Base-by-base conservation (phyloP, 345 rosid genomes). In the Erodium maritimum region DNA sequence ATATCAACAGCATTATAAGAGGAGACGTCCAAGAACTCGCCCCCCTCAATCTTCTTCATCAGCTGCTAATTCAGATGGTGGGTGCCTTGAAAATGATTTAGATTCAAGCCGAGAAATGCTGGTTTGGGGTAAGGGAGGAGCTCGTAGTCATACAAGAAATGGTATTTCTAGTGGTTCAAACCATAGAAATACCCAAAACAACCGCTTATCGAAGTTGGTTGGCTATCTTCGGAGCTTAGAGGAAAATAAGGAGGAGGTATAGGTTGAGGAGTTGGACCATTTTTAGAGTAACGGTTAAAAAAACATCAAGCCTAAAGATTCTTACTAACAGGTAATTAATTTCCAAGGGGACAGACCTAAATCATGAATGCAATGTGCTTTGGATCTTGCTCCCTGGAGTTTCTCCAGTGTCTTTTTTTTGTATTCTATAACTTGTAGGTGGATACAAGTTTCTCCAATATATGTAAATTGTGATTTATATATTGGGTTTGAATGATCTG, bases 111-210 rank as follows among this genome's bases (percentile, higher is more conserved):
- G 71, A 64, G 94, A 83, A 51, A 73, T 71, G 78, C 87, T 85
- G 80, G 88, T 82, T 52, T 91, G 97, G 97, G 97, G 97, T 50
- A 77, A 80, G 80, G 97, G 96, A 48, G 96, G 96, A 51, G 64
- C 82, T 57, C 78, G 97, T 65, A 91, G 97, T 79, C 78, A 80
- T 69, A 80, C 90, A 13, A 76, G 97, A 51, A 91, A 91, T 66
- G 48, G 48, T 12, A 42, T 42, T 10, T 42, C 48, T 12, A 95
- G 91, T 13, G 83, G 68, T 71, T 57, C 75, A 55, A 73, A 73
- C 69, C 75, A 53, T 71, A 86, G 75, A 80, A 79, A 33, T 70
- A 68, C 77, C 14, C 80, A 84, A 51, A 80, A 60, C 60, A 64
- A 79, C 65, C 98, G 98, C 75, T 58, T 86, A 60, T 84, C 79